Conservation (phyloP, 2,329 filamentous ascomycete genomes). For the Beauveria sp. region DNA sequence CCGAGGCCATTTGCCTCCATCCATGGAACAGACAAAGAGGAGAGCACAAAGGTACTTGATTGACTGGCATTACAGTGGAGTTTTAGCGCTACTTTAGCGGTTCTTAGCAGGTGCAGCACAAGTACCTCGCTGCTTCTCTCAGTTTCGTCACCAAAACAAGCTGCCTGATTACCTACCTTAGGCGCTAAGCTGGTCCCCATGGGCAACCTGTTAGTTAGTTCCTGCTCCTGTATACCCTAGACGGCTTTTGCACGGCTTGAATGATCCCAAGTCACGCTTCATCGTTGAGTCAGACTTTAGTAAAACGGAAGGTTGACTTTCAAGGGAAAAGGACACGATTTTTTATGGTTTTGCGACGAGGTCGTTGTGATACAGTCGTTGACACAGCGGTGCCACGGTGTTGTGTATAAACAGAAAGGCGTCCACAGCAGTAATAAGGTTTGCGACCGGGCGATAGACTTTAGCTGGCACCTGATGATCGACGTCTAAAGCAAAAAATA, state of each 20-base stretch:
- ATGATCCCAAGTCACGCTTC: neutral
- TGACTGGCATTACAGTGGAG: neutral
- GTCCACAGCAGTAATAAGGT: no score
- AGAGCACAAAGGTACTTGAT: neutral
- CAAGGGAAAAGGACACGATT: no score
- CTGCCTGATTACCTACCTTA: constrained; percentile 4
- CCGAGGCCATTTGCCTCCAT: neutral
- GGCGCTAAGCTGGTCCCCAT: constrained; percentile 10
- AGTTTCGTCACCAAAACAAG: constrained; percentile 9
- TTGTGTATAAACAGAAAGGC: no score
- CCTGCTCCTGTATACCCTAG: neutral
- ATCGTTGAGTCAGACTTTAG: no score
- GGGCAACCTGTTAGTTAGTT: neutral
- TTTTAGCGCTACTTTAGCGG: neutral
- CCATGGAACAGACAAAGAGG: neutral
- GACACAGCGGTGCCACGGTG: no score
- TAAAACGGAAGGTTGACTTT: no score
- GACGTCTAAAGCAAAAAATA: no score
- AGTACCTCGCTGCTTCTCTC: neutral
- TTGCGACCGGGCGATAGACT: no score
- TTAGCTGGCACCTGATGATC: no score
- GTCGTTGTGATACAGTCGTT: no score
- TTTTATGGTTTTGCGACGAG: no score
- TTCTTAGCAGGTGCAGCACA: neutral
- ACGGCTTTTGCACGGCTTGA: neutral